phyloP scores from a whole-genome alignment of 148 eudicot species.

The Camellia granthamiana region DNA sequence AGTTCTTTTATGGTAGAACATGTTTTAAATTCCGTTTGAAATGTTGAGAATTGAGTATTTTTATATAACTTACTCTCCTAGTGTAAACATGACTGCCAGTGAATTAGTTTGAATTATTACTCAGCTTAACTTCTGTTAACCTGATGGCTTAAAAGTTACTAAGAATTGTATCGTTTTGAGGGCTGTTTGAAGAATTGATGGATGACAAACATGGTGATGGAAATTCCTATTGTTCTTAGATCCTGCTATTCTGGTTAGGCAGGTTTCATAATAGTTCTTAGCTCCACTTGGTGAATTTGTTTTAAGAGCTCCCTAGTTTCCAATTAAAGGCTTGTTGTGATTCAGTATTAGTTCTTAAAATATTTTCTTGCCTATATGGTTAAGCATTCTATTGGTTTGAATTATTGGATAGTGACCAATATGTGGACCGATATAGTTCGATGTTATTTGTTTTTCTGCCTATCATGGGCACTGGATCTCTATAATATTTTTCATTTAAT shows the following conservation, averaged over 20 bases:
- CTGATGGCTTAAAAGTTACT: neutral
- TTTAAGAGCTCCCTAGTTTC: neutral
- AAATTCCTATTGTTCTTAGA: neutral
- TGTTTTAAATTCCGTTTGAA: neutral
- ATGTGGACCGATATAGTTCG: neutral
- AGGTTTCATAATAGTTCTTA: neutral
- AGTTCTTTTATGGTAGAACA: neutral
- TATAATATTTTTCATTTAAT: neutral
- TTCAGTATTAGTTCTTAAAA: neutral
- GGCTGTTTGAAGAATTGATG: neutral
- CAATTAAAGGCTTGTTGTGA: neutral
- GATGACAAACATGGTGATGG: neutral
- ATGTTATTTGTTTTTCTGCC: neutral
- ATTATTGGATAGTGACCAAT: neutral
- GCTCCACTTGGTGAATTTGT: neutral
- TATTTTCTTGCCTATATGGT: neutral
- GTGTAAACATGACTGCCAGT: neutral
- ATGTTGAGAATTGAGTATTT: neutral
- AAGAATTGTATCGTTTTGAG: neutral
- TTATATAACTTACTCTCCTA: neutral
- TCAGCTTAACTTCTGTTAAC: neutral
- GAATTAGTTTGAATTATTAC: neutral
- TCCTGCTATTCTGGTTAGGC: neutral
- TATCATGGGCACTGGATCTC: neutral
- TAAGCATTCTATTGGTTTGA: neutral